Percentiles rank a stretch among this genome's conserved stretches.
Evolutionary conservation across 768 basidiomycete species (phyloP).

Genomic region (Amanita pallidorosea): DNA sequence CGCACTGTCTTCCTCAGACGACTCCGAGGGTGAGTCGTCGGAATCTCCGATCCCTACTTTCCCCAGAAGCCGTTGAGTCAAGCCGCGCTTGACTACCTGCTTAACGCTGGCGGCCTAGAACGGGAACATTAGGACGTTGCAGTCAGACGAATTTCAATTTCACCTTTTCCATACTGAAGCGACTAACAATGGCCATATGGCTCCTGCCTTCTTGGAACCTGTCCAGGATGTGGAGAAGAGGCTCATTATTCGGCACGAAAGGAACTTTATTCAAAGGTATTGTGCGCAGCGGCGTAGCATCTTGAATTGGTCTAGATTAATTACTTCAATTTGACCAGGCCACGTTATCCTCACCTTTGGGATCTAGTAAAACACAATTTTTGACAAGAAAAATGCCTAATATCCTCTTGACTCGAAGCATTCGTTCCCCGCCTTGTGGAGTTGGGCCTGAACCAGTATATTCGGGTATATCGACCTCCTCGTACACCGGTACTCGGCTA

Average conservation of each 20-base stretch:
- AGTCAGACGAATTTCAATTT: background rate
- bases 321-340: background rate
- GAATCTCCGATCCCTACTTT: constrained; percentile 62
- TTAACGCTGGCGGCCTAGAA: constrained; percentile 65
- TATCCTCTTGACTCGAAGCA: constrained; percentile 65
- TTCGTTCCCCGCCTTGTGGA: constrained; percentile 9
- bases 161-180: constrained; percentile 58
- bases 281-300: constrained; percentile 72
- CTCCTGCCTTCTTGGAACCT: constrained; percentile 85
- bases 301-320: constrained; percentile 20
- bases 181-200: constrained; percentile 86
- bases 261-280: constrained; percentile 83
- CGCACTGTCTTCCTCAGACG: constrained; percentile 23
- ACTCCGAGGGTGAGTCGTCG: constrained; percentile 30
- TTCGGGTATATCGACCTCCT: constrained; percentile 57
- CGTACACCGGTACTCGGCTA: constrained; percentile 76
- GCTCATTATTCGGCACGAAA: constrained; percentile 79
- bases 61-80: constrained; percentile 68
- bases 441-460: constrained; percentile 16
- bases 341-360: constrained; percentile 41
- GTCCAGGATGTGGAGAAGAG: constrained; percentile 76
- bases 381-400: constrained; percentile 83
- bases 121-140: background rate
- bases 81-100: constrained; percentile 69
- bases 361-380: constrained; percentile 81